Evolutionary conservation across 768 basidiomycete species (phyloP).

Genomic region (Kwoniella dendrophila): DNA sequence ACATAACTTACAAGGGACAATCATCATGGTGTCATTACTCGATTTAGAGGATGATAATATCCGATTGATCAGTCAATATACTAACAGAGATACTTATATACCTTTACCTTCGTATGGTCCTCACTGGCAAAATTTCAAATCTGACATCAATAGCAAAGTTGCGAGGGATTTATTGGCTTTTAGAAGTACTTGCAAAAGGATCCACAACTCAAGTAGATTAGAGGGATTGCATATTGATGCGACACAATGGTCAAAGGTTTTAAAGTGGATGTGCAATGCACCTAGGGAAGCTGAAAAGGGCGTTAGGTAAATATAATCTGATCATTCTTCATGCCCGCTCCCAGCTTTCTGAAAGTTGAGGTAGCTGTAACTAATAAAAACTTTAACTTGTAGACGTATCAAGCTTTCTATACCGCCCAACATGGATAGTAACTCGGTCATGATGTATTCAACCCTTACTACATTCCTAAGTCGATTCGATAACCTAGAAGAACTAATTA

Average conservation of each 20-base stretch:
- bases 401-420: not conserved
- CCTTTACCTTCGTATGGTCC: constrained; percentile 16
- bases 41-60: constrained; percentile 11
- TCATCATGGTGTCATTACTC: constrained; percentile 3
- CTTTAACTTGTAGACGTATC: not conserved
- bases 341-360: not conserved
- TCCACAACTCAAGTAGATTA: not conserved
- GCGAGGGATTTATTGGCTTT: constrained; percentile 1
- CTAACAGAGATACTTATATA: constrained; percentile 4
- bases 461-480: constrained; percentile 4
- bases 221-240: constrained; percentile 1
- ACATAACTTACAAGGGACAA: not conserved
- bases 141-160: constrained; percentile 1
- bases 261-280: not conserved
- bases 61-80: not conserved
- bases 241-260: not conserved
- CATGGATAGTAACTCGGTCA: not conserved
- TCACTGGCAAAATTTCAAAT: constrained; percentile 4
- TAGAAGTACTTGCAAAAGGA: constrained; percentile 2
- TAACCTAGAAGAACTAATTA: constrained; percentile 2
- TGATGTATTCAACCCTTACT: not conserved
- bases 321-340: not conserved
- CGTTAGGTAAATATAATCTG: not conserved
- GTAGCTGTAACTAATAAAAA: not conserved
- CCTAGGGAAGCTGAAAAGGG: constrained; percentile 4